phyloP scores from a whole-genome alignment of 169 alveolate species.

The Plasmodium inui region DNA sequence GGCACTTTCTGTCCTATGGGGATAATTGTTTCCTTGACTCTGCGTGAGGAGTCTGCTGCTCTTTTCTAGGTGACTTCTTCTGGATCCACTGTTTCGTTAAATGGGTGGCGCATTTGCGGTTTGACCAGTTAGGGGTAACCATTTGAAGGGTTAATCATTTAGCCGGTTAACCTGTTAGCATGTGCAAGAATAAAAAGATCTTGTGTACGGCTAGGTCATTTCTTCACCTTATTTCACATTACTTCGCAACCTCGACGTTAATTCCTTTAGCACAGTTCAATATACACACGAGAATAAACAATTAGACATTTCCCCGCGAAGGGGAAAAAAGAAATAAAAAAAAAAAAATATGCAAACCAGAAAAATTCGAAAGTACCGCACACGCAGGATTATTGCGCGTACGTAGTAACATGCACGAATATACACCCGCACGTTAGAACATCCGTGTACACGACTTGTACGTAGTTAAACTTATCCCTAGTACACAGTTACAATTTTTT shows the following conservation, averaged over 20 bases:
- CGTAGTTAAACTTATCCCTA: not conserved
- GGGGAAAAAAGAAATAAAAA: slow-evolving; percentile 12
- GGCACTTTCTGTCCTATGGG: not conserved
- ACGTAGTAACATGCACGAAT: not conserved
- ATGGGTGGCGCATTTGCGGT: not conserved
- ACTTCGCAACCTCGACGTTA: slow-evolving; percentile 12
- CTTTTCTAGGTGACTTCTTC: not conserved
- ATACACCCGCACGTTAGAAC: not conserved
- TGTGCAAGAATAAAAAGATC: slow-evolving; percentile 1
- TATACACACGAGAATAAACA: slow-evolving; percentile 43
- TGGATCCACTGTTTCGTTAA: not conserved
- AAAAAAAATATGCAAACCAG: not conserved
- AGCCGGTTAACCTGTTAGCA: not conserved
- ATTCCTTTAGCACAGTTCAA: slow-evolving; percentile 5
- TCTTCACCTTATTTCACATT: not conserved
- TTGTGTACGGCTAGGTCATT: slow-evolving; percentile 8
- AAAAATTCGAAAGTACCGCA: not conserved
- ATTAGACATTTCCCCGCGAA: not conserved
- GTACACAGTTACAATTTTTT: not conserved
- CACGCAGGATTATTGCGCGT: not conserved
- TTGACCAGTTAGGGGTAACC: not conserved
- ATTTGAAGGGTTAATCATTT: not conserved
- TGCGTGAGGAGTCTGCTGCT: not conserved
- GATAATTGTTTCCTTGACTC: not conserved
- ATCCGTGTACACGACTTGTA: not conserved